These are phyloP conservation scores for Aspergillus melleus DNA, from an alignment of 2,329 filamentous ascomycete genomes.

Conservation along the genomic window DNA sequence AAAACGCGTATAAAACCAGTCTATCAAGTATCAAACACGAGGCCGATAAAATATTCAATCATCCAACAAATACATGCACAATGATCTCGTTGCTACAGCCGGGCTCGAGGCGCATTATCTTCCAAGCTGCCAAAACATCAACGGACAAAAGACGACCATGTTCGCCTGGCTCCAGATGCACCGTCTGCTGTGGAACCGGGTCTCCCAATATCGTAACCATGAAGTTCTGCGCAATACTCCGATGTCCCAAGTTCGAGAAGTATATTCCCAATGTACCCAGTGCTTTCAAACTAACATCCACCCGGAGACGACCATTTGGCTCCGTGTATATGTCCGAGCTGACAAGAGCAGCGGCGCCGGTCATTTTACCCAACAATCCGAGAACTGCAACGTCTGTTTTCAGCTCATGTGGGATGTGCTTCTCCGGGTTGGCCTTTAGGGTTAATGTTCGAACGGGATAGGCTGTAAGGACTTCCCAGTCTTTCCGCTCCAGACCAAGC, in stretches of 20 bases:
- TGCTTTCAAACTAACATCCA: constrained; percentile 74
- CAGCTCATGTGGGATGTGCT: constrained; percentile 11
- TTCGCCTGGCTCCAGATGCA: constrained; percentile 51
- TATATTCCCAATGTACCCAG: constrained; percentile 73
- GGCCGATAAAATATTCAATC: constrained; percentile 1
- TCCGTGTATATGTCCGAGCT: constrained; percentile 60
- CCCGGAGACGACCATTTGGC: constrained; percentile 60
- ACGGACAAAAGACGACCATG: constrained; percentile 68
- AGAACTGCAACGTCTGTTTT: constrained; percentile 62
- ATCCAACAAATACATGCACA: constrained; percentile 60
- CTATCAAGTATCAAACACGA: not conserved
- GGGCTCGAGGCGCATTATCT: constrained; percentile 65
- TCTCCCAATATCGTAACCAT: constrained; percentile 73
- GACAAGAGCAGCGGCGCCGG: constrained; percentile 75
- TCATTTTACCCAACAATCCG: constrained; percentile 85
- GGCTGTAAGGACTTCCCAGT: constrained; percentile 80
- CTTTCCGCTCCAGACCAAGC: constrained; percentile 62
- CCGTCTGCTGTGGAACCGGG: constrained; percentile 66
- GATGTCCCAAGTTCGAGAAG: constrained; percentile 65
- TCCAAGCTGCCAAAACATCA: constrained; percentile 76
- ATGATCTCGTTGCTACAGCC: constrained; percentile 80
- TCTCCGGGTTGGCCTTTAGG: constrained; percentile 29
- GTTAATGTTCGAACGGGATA: constrained; percentile 64
- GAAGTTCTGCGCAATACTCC: constrained; percentile 64
- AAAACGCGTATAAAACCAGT: not conserved